Percentiles rank a stretch among this genome's conserved stretches.
phyloP scores from a whole-genome alignment of 345 rosid species.

The Linum usitatissimum region DNA sequence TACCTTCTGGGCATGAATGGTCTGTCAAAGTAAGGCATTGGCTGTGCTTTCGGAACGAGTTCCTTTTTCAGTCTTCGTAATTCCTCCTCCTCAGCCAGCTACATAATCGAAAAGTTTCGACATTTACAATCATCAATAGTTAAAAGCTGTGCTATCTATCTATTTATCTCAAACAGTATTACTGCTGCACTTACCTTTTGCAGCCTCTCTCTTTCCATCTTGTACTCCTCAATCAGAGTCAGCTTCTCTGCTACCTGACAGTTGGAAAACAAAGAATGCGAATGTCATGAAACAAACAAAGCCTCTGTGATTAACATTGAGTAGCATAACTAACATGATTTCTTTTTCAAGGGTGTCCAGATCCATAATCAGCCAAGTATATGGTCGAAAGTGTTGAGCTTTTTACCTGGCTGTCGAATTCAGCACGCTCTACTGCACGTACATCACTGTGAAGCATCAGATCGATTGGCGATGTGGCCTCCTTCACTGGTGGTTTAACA shows the following conservation, averaged over 20 bases:
- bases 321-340: background rate
- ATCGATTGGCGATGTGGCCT: conserved; percentile 57
- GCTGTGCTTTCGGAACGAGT: conserved; percentile 89
- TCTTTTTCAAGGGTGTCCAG: background rate
- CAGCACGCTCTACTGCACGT: conserved; percentile 81
- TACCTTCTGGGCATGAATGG: conserved; percentile 97
- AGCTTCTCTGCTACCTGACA: conserved; percentile 69
- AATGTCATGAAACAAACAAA: background rate
- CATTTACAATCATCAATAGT: background rate
- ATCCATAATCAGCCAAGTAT: too few relatives aligned
- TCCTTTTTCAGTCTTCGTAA: conserved; percentile 69
- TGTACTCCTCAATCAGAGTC: conserved; percentile 69
- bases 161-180: background rate
- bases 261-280: too few relatives aligned
- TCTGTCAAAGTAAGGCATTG: conserved; percentile 93
- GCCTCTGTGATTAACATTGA: background rate
- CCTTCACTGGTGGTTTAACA: conserved; percentile 65
- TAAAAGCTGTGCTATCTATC: background rate
- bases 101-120: conserved; percentile 8
- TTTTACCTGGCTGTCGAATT: conserved; percentile 74
- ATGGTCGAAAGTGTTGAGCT: too few relatives aligned
- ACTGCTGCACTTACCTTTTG: conserved; percentile 40
- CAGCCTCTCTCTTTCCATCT: conserved; percentile 82
- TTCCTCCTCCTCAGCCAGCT: conserved; percentile 94
- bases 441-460: conserved; percentile 62